Evolutionary conservation across 441 rosid species (phyloP), one percentile per base, ranked within the genome.

Genomic region (Populus hybrid): DNA sequence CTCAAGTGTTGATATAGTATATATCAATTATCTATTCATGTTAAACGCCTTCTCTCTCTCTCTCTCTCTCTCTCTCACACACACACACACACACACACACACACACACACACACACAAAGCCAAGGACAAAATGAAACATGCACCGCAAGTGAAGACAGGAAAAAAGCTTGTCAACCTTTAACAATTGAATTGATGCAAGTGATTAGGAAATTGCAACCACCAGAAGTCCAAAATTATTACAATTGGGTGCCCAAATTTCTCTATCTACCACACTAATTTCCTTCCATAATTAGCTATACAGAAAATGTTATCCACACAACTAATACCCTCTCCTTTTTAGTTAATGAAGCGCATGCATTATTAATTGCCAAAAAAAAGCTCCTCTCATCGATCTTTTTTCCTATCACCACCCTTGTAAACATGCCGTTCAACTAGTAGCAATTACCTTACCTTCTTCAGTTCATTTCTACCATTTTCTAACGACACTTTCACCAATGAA

Each of bases 1-100:
- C 81, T 77, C 87, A 83, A 80, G 92, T 65, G 92, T 88, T 88
- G 91, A 33, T 80, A 69, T 64, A 63, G 23, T 64, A 23, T 83
- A 80, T 72, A 59, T 23, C 29, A 67, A 23, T 64, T 66, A 28
- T 65, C 16, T 76, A 3, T 71, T 42, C 42, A 56, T 68, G 11
- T 24, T 23, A 11, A 24, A 16, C 1, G 74, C 0, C 33, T 31
- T 29, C 28, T 45, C 53, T 11, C 50, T 3, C 14, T 42, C 50
- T 53, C 61, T 18, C 63, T 28, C 29, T 28, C 29, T 28, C 28
- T 28, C 28, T 28, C 28, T 28, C 28, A 1, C 28, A 28, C n/a
- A n/a, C n/a, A n/a, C n/a, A n/a, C n/a, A n/a, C n/a, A n/a, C n/a
- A n/a, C n/a, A n/a, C n/a, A n/a, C n/a, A n/a, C n/a, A n/a, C n/a